Percentiles rank a stretch among this genome's conserved stretches.
Conservation (phyloP, 129 eudicot species). For the Silybum marianum region DNA sequence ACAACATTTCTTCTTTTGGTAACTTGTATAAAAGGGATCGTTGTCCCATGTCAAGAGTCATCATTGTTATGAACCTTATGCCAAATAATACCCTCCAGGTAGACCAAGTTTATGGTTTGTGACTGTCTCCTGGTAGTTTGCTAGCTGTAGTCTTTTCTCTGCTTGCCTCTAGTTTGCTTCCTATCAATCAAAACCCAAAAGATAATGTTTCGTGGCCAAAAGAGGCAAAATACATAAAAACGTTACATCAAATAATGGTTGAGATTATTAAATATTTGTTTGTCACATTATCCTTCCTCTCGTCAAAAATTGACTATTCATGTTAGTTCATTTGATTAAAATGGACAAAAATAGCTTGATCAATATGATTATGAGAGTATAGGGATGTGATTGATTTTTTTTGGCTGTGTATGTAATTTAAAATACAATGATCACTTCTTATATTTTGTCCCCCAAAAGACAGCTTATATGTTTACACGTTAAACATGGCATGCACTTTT, state of each 20-base stretch:
- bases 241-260: neutral
- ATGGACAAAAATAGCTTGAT: neutral
- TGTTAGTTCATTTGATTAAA: neutral
- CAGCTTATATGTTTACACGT: neutral
- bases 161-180: neutral
- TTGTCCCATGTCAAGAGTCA: neutral
- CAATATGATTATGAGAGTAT: neutral
- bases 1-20: neutral
- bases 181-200: neutral
- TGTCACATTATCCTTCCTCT: slow-evolving; percentile 3
- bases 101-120: neutral
- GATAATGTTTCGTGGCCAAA: neutral
- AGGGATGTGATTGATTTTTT: neutral
- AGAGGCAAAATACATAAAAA: neutral
- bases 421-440: neutral
- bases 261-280: neutral
- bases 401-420: neutral
- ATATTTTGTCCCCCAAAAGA: neutral
- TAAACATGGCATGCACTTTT: neutral
- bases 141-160: neutral
- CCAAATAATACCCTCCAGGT: neutral
- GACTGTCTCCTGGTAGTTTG: neutral
- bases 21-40: neutral
- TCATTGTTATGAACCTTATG: neutral
- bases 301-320: neutral